Evolutionary conservation across 768 basidiomycete genomes (phyloP), one percentile per base, ranked within the genome.

Genomic region (Strobilomyces confusus): DNA sequence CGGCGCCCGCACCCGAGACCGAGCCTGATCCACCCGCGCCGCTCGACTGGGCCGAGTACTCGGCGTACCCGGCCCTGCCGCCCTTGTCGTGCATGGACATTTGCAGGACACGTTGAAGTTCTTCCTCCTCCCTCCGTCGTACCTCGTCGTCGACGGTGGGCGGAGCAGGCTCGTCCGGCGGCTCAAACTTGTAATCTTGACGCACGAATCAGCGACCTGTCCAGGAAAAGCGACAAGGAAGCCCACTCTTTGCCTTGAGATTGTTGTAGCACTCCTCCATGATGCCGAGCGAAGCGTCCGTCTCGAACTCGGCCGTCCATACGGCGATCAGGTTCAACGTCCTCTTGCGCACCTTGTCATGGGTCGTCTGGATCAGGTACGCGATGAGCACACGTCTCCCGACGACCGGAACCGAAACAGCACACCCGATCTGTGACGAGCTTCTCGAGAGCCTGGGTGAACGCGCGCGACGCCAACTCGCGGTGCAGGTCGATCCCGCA

Each of bases 21-120:
- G 65, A 57, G 11, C 59, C 55, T 12, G 76, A 71, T 9, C 66
- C 72, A 41, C 73, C 68, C 8, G 73, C 71, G 49, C 72, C 72
- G 14, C 64, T 63, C 17, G 68, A 72, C 47, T 61, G 75, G 23
- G 68, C 70, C 1, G 75, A 64, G 59, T 80, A 80, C 9, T 72
- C 66, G 1, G 74, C 57, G 79, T 84, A 85, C 32, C 78, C 74
- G 6, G 65, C 61, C 44, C 91, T 78, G 1, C 93, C 94, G 12
- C 94, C 94, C 58, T 86, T 88, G 66, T 98, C 94, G 50, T 86
- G 84, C 73, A 93, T 86, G n/a, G 89, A 92, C 73, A 97, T 84
- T 64, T 95, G 94, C 25, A 98, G 76, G 0, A 87, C 95, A 5
- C 93, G 83, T 63, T 93, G 90, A 2, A 98, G 83, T 60, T 98